Conservation (phyloP, 1,139 yeast species). For the Geotrichum citri-aurantii region DNA sequence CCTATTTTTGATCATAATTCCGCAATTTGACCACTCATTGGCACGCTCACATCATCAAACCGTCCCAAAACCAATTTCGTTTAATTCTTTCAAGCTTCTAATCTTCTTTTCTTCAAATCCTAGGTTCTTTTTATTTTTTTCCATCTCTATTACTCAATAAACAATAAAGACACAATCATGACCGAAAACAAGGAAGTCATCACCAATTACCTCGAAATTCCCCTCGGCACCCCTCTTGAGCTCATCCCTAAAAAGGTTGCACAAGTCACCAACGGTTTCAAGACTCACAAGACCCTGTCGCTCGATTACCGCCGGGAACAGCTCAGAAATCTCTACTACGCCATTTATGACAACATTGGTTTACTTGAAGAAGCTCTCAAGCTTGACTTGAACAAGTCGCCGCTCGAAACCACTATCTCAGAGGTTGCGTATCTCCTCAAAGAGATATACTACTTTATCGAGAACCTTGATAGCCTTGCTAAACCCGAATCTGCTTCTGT, state of each 20-base stretch:
- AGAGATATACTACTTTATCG: slow-evolving; percentile 58
- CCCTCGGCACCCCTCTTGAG: slow-evolving; percentile 41
- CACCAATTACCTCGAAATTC: slow-evolving; percentile 13
- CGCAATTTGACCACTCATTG: too few relatives aligned
- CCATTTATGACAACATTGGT: slow-evolving; percentile 55
- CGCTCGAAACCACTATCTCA: slow-evolving; percentile 52
- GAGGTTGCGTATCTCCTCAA: slow-evolving; percentile 51
- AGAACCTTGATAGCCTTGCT: slow-evolving; percentile 56
- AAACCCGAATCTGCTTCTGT: slow-evolving; percentile 47
- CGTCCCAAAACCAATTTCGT: too few relatives aligned
- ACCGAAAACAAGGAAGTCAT: neutral
- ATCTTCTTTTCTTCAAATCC: neutral
- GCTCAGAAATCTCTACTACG: slow-evolving; percentile 63
- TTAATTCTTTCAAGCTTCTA: neutral
- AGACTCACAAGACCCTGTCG: slow-evolving; percentile 47
- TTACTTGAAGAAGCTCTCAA: slow-evolving; percentile 52
- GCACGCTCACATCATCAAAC: too few relatives aligned
- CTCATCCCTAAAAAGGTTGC: slow-evolving; percentile 49
- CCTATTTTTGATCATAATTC: too few relatives aligned
- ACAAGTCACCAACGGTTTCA: slow-evolving; percentile 42
- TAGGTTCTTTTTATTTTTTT: neutral
- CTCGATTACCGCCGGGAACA: slow-evolving; percentile 56
- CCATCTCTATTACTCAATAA: neutral
- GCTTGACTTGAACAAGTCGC: slow-evolving; percentile 61
- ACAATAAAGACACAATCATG: too few relatives aligned